These are phyloP conservation scores for Hypomyces rosellus DNA, from an alignment of 2,329 filamentous ascomycete genomes.

Conservation along the genomic window DNA sequence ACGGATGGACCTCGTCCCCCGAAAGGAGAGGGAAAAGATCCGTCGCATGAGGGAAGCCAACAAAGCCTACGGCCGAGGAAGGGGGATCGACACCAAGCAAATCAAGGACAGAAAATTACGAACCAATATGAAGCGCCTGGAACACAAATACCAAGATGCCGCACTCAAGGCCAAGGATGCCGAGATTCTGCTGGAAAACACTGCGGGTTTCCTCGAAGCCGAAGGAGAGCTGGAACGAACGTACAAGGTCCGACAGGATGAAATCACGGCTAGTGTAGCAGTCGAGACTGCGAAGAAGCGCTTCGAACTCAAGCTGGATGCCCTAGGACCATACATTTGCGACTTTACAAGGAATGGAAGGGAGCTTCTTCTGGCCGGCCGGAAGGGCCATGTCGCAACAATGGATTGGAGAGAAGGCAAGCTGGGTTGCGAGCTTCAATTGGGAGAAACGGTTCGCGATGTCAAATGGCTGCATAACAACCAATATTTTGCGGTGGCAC, in stretches of 20 bases:
- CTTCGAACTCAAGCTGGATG: slow-evolving; percentile 79
- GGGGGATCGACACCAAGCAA: slow-evolving; percentile 61
- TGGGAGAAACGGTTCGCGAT: slow-evolving; percentile 85
- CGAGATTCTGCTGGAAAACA: slow-evolving; percentile 87
- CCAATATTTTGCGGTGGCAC: slow-evolving; percentile 88
- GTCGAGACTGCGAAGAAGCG: slow-evolving; percentile 86
- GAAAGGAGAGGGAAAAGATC: slow-evolving; percentile 44
- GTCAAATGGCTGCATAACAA: slow-evolving; percentile 91
- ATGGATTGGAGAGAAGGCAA: slow-evolving; percentile 96
- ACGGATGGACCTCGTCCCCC: slow-evolving; percentile 46
- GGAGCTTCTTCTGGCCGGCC: slow-evolving; percentile 75
- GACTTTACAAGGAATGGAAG: slow-evolving; percentile 89
- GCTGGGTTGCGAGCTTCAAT: slow-evolving; percentile 82
- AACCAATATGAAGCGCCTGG: slow-evolving; percentile 69
- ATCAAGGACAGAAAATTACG: slow-evolving; percentile 89
- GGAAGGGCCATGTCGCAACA: slow-evolving; percentile 90
- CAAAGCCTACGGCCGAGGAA: slow-evolving; percentile 77
- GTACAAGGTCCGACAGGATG: slow-evolving; percentile 85
- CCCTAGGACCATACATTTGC: slow-evolving; percentile 78
- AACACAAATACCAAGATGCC: slow-evolving; percentile 76
- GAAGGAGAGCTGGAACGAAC: slow-evolving; percentile 86
- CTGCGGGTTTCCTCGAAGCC: slow-evolving; percentile 76
- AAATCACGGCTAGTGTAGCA: slow-evolving; percentile 68
- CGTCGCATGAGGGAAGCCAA: slow-evolving; percentile 57
- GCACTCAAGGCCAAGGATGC: slow-evolving; percentile 84